Conservation (phyloP, 352 stramenopile genomes). For the Pelagophyceae sp. region DNA sequence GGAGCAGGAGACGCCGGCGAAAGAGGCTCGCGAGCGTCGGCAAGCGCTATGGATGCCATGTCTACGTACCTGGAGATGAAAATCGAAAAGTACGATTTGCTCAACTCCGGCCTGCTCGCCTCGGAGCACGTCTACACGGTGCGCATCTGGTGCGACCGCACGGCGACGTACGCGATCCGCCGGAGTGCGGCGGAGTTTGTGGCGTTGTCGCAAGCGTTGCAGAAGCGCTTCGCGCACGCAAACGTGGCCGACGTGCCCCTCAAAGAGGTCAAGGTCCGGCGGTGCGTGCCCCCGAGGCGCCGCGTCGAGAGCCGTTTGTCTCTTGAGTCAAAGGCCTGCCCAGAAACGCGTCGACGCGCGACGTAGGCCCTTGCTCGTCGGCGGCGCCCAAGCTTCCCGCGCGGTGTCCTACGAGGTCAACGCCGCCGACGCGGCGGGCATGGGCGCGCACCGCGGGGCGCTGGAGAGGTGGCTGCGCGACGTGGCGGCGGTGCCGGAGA, state of each 20-base stretch:
- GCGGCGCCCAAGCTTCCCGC: too few relatives aligned
- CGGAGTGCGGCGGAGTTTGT: neutral
- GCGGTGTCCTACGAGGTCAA: neutral
- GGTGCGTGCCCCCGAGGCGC: too few relatives aligned
- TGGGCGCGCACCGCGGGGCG: neutral
- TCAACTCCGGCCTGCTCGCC: neutral
- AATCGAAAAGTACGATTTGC: neutral
- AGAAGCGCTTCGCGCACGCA: slow-evolving; percentile 4
- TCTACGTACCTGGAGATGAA: neutral
- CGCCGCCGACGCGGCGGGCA: neutral
- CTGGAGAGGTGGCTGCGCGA: neutral
- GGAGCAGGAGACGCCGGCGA: too few relatives aligned
- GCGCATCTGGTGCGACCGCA: slow-evolving; percentile 3
- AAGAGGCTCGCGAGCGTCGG: too few relatives aligned
- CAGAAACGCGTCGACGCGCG: too few relatives aligned
- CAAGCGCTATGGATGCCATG: too few relatives aligned
- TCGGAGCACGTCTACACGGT: neutral
- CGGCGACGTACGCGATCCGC: slow-evolving; percentile 1
- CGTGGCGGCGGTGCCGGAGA: neutral
- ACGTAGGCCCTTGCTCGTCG: too few relatives aligned
- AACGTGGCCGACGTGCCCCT: too few relatives aligned
- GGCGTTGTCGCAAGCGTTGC: neutral
- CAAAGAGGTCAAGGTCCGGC: too few relatives aligned
- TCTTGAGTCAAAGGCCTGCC: too few relatives aligned
- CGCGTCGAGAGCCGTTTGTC: too few relatives aligned